Percentiles rank a stretch among this genome's conserved stretches.
Conservation (phyloP, 1,284 basidiomycete species). For the Irpex sp. region DNA sequence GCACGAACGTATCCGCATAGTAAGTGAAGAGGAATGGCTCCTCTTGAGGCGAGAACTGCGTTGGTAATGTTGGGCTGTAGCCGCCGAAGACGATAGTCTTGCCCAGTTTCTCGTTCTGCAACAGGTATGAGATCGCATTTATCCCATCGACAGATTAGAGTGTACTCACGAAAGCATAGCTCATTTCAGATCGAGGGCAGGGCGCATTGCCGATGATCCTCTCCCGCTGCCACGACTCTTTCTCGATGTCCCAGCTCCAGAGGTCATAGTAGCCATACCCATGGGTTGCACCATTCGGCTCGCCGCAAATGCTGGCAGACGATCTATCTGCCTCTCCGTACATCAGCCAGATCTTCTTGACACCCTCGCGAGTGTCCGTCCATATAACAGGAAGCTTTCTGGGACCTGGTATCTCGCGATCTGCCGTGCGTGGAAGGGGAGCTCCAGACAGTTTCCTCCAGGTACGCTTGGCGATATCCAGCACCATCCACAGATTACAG, state of each 20-base stretch:
- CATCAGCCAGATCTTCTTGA: conserved; percentile 28
- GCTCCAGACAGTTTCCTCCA: conserved; percentile 20
- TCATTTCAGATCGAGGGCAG: conserved; percentile 33
- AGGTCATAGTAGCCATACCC: conserved; percentile 32
- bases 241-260: conserved; percentile 35
- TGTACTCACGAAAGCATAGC: conserved; percentile 29
- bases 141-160: too few relatives aligned
- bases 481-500: conserved; percentile 20
- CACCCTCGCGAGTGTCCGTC: conserved; percentile 18
- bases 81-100: conserved; percentile 36
- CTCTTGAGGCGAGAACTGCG: conserved; percentile 13
- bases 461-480: conserved; percentile 18
- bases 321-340: conserved; percentile 32
- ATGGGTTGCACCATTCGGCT: conserved; percentile 21
- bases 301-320: conserved; percentile 17
- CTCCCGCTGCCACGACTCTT: conserved; percentile 31
- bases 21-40: conserved; percentile 28
- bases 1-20: conserved; percentile 32
- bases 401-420: conserved; percentile 20
- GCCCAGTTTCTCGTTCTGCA: conserved; percentile 31
- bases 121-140: background rate
- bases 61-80: conserved; percentile 30
- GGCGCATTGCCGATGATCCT: conserved; percentile 33
- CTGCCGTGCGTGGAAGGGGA: background rate
- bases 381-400: conserved; percentile 28